These are phyloP conservation scores for Cercospora sp. DNA, from an alignment of 2,329 filamentous ascomycete genomes.

Conservation along the genomic window DNA sequence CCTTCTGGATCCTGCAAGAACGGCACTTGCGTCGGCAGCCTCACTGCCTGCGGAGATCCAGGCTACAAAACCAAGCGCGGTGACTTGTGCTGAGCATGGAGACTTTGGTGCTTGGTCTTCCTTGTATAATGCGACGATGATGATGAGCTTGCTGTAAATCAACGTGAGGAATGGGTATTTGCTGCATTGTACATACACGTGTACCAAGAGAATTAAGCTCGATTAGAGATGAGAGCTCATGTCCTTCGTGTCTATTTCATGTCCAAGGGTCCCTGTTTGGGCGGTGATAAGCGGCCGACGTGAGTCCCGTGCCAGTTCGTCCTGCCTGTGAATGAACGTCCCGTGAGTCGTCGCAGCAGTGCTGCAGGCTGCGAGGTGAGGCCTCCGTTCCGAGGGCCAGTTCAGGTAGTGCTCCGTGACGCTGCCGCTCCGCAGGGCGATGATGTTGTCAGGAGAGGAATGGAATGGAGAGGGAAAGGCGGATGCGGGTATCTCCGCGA, in stretches of 20 bases:
- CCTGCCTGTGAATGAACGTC: not conserved
- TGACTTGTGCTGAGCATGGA: slow-evolving; percentile 4
- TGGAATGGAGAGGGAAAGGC: not conserved
- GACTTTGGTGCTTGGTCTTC: not conserved
- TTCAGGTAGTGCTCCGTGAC: too few species aligned
- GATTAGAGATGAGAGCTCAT: too few species aligned
- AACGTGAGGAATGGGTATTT: not conserved
- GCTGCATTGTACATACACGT: not conserved
- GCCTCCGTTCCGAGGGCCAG: too few species aligned
- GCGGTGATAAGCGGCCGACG: not conserved
- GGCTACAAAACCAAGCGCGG: slow-evolving; percentile 11
- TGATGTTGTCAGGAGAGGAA: not conserved
- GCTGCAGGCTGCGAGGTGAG: too few species aligned
- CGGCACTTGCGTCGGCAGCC: slow-evolving; percentile 15
- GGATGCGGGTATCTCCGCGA: not conserved
- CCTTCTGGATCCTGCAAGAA: slow-evolving; percentile 14
- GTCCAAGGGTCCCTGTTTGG: not conserved
- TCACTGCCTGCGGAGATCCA: slow-evolving; percentile 19
- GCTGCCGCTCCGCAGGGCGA: too few species aligned
- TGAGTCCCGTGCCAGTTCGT: not conserved
- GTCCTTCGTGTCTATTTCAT: not conserved
- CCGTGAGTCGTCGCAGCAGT: too few species aligned
- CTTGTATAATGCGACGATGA: not conserved
- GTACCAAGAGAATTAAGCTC: not conserved
- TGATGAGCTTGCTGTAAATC: not conserved